Conservation (phyloP, 768 basidiomycete species). For the Tulasnella sp. region DNA sequence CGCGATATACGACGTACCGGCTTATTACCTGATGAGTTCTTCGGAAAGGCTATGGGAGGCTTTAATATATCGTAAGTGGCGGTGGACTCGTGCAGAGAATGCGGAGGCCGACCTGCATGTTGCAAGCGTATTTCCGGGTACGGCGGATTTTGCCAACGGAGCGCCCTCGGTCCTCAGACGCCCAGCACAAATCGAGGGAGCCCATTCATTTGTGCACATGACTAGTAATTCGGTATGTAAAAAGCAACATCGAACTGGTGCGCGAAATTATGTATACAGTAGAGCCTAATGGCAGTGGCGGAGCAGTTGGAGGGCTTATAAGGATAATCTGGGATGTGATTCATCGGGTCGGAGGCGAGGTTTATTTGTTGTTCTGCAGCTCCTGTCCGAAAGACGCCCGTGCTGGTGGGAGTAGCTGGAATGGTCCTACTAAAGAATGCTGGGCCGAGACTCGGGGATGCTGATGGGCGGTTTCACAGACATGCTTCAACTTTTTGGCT, state of each 20-base stretch:
- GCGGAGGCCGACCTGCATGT: background rate
- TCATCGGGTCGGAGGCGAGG: background rate
- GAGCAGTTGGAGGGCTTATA: background rate
- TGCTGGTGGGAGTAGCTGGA: background rate
- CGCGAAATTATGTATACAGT: background rate
- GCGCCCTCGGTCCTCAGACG: too few relatives aligned
- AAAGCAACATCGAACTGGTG: conserved; percentile 2
- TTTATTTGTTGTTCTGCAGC: background rate
- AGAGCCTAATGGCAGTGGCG: background rate
- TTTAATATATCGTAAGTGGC: too few relatives aligned
- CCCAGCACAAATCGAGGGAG: too few relatives aligned
- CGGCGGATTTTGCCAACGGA: too few relatives aligned
- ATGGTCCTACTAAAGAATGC: background rate
- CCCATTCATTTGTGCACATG: too few relatives aligned
- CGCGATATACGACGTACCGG: too few relatives aligned
- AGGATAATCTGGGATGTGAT: background rate
- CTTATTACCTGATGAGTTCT: too few relatives aligned
- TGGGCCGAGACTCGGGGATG: background rate
- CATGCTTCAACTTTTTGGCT: background rate
- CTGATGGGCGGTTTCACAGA: background rate
- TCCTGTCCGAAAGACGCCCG: background rate
- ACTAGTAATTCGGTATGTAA: background rate
- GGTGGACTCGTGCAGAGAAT: background rate
- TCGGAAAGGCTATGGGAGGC: too few relatives aligned
- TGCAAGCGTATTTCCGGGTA: too few relatives aligned